Base-by-base conservation (phyloP, 345 rosid species). In the Nasturtium officinale region DNA sequence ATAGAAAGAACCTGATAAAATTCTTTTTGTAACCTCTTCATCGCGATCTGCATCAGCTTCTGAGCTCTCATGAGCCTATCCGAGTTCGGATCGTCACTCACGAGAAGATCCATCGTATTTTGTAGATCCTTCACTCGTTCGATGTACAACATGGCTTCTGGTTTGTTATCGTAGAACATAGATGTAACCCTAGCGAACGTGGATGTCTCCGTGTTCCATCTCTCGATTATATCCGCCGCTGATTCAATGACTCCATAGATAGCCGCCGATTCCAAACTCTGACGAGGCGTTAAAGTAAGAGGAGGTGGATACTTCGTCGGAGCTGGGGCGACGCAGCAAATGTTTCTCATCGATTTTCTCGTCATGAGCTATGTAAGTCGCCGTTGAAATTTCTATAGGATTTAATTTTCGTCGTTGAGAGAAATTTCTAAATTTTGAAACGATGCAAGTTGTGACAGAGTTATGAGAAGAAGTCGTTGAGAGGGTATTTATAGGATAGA, bases 1-100 rank as follows among this genome's bases (percentile, higher is more conserved):
- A 73, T 79, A 9, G 89, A 86, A 0, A 90, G 82, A 18, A 88
- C 85, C 68, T 85, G 90, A 70, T 90, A 87, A 71, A 90, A 85
- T 82, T 90, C 96, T n/a, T 84, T 90, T 48, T 88, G 89, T 5
- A 90, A 75, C 61, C 91, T 71, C 77, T 85, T 88, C 89, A 88
- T 88, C 47, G 94, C 96, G 40, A 72, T 82, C 72, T 82, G 67
- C 87, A 90, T 86, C 43, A 88, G 78, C 46, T 35, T 73, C 2
- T 90, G 94, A 1, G 91, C 82, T 23, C 77, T 71, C 13, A 77
- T 11, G 17, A 90, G 87, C 30, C 71, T 81, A 33, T 76, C 83
- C 0, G 89, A 86, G 43, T 79, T 28, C 0, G 85, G 50, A 52
- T 84, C 61, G 1, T 75, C 79, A 1, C 70, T 33, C 17, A 81